Percentiles rank a stretch among this genome's conserved stretches.
These are phyloP conservation scores for Kwoniella sp. DNA, from an alignment of 768 basidiomycete species.

Conservation along the genomic window DNA sequence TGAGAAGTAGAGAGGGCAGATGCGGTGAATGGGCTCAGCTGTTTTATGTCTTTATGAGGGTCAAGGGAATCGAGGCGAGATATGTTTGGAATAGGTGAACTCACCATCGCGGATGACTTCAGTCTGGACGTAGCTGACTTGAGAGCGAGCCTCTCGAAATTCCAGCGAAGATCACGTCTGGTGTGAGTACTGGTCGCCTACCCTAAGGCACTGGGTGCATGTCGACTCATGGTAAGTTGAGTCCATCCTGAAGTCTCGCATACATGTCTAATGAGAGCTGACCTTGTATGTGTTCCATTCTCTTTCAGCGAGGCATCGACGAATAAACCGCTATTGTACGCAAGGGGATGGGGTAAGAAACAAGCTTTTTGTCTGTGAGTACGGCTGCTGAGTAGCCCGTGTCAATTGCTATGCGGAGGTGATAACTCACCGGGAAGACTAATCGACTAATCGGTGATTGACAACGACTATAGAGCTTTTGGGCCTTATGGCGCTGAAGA, in stretches of 20 bases:
- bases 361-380: slow-evolving; percentile 56
- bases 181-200: slow-evolving; percentile 54
- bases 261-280: slow-evolving; percentile 4
- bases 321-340: slow-evolving; percentile 57
- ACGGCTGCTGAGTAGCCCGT: slow-evolving; percentile 26
- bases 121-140: too few relatives aligned
- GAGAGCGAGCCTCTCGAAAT: not conserved
- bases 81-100: slow-evolving; percentile 54
- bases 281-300: too few relatives aligned
- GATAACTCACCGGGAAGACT: too few relatives aligned
- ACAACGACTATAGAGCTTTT: slow-evolving; percentile 46
- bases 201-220: slow-evolving; percentile 57
- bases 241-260: not conserved
- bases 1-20: slow-evolving; percentile 54
- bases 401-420: too few relatives aligned
- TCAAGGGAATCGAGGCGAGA: slow-evolving; percentile 54
- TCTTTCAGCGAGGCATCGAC: slow-evolving; percentile 55
- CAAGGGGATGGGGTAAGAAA: slow-evolving; percentile 58
- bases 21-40: slow-evolving; percentile 59
- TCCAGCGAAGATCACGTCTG: slow-evolving; percentile 59
- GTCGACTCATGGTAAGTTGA: slow-evolving; percentile 55
- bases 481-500: slow-evolving; percentile 45
- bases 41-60: slow-evolving; percentile 56
- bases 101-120: too few relatives aligned
- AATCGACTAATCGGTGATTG: too few relatives aligned